Percentiles rank a stretch among this genome's conserved stretches.
Evolutionary conservation across 208 protist species (phyloP).

Genomic region (Acanthamoeba quina): DNA sequence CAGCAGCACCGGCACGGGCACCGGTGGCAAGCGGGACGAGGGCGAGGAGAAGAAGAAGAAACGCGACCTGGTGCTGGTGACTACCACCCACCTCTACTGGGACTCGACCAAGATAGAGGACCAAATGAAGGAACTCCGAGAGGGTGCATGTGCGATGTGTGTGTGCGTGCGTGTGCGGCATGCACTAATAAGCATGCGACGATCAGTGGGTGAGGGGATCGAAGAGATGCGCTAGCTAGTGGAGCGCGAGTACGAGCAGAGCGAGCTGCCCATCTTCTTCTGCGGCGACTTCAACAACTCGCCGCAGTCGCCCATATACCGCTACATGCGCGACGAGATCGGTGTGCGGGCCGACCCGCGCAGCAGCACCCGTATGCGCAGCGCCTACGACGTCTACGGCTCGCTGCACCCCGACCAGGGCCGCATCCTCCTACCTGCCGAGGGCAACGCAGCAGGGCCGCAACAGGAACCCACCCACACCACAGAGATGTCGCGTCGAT

Average conservation of each 20-base stretch:
- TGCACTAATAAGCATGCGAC: neutral
- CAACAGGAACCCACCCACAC: neutral
- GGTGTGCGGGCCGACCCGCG: neutral
- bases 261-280: neutral
- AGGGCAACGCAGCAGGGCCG: neutral
- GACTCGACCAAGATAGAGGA: neutral
- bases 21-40: neutral
- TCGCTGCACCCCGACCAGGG: neutral
- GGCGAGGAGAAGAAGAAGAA: neutral
- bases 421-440: neutral
- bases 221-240: neutral
- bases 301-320: slow-evolving; percentile 23
- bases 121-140: slow-evolving; percentile 14
- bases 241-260: neutral
- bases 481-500: neutral
- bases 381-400: slow-evolving; percentile 21
- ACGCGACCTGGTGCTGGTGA: neutral
- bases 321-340: slow-evolving; percentile 23
- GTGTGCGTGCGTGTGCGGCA: neutral
- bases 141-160: neutral
- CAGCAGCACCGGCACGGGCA: neutral
- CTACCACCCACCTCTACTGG: slow-evolving; percentile 7
- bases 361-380: slow-evolving; percentile 17
- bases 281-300: slow-evolving; percentile 46
- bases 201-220: neutral